Conservation (phyloP, 805 yeast species). For the Ascoidea tarda region DNA sequence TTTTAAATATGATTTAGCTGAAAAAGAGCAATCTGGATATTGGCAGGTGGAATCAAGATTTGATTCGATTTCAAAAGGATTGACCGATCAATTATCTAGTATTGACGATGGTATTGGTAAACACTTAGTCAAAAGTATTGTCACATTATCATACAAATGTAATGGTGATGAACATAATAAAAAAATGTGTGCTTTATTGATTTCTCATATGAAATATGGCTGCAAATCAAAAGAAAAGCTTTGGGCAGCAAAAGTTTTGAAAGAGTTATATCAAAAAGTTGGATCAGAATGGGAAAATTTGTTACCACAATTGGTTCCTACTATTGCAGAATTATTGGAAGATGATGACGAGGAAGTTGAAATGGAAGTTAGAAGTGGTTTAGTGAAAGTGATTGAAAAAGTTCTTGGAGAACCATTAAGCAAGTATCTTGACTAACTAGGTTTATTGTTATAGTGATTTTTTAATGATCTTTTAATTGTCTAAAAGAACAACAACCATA, state of each 20-base stretch:
- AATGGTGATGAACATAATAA: conserved; percentile 67
- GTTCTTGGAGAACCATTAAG: conserved; percentile 94
- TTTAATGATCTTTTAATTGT: no score
- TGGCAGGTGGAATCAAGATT: conserved; percentile 87
- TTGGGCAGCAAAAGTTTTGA: conserved; percentile 73
- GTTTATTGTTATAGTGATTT: no score
- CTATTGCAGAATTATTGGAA: conserved; percentile 88
- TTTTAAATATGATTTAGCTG: conserved; percentile 82
- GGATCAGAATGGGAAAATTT: conserved; percentile 90
- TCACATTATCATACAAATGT: conserved; percentile 59
- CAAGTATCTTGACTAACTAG: conserved; percentile 39
- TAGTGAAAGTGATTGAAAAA: conserved; percentile 82
- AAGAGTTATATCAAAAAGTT: conserved; percentile 72
- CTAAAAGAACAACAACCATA: no score
- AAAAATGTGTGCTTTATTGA: conserved; percentile 46
- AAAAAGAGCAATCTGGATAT: conserved; percentile 27
- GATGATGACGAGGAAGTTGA: conserved; percentile 94
- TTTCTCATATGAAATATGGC: conserved; percentile 54
- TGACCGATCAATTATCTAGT: conserved; percentile 50
- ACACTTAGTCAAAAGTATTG: conserved; percentile 65
- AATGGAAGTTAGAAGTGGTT: conserved; percentile 75
- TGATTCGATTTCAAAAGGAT: conserved; percentile 47
- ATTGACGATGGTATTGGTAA: conserved; percentile 69
- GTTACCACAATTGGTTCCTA: conserved; percentile 90
- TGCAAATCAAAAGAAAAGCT: conserved; percentile 44